Evolutionary conservation across 2,329 filamentous ascomycete genomes (phyloP), one percentile per base, ranked within the genome.

Genomic region (Fusarium armeniacum): DNA sequence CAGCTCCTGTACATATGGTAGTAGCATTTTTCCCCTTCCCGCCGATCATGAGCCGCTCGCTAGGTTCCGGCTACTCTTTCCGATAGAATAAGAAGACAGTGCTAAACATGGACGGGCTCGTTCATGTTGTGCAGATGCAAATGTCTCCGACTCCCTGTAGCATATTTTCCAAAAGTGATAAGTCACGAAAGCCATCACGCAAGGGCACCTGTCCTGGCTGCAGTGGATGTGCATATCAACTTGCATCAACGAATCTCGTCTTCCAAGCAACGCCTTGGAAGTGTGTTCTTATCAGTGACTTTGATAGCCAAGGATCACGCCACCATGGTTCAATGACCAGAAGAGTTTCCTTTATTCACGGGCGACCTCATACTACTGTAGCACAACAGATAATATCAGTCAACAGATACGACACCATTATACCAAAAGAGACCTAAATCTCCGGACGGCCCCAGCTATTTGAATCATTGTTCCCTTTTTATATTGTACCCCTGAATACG

Each of bases 51-150:
- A 41, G 28, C 43, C 40, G 41, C 45, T 51, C 58, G 20, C 50
- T 58, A 54, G 33, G 46, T 28, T 51, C 51, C 57, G 52, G 65
- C 38, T 58, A 12, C 44, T 67, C 44, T 55, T 67, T 28, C 58
- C 58, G 65, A 44, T 41, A 26, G 22, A 26, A 30, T 28, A 46
- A 24, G 26, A 35, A 12, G 18, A 12, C 9, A 36, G 32, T 18
- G 22, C 50, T 49, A 55, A 43, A 58, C 51, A 41, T 59, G 52
- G 52, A 38, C 20, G 38, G 18, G 15, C 24, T 44, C 22, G 11
- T 13, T 50, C 52, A 55, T 62, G 47, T 26, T 51, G 24, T 55
- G 52, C 58, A 55, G 52, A 47, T 62, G 30, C 44, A 54, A 38
- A 54, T 38, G 44, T 50, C 35, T 57, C 38, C 62, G 36, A 35